Evolutionary conservation across 2,329 filamentous ascomycete genomes (phyloP).

Genomic region (Orbilia blumenaviensis): DNA sequence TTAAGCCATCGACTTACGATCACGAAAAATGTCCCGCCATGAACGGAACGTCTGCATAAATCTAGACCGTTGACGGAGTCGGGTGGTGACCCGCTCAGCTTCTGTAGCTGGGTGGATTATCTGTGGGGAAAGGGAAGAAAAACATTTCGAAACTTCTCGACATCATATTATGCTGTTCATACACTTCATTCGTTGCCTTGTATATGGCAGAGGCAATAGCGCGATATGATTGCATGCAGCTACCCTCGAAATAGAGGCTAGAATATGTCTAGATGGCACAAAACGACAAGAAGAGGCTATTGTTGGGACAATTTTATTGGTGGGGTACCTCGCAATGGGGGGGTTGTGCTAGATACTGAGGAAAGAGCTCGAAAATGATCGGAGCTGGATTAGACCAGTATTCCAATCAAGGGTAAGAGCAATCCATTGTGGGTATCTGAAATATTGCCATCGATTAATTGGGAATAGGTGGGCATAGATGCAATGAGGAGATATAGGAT

Average conservation of each 20-base stretch:
- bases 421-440: background rate
- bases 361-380: background rate
- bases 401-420: background rate
- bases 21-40: background rate
- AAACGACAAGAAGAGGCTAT: background rate
- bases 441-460: background rate
- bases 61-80: constrained; percentile 14
- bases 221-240: background rate
- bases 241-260: background rate
- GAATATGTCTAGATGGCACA: background rate
- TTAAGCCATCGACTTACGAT: background rate
- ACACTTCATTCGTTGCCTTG: background rate
- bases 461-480: background rate
- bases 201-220: background rate
- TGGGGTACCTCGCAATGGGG: constrained; percentile 6
- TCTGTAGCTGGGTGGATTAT: background rate
- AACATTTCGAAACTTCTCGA: background rate
- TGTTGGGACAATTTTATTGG: constrained; percentile 8
- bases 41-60: background rate
- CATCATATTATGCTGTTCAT: constrained; percentile 2
- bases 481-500: background rate
- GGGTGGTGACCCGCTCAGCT: background rate
- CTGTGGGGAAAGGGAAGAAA: no score
- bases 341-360: background rate
- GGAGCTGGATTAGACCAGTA: background rate